Evolutionary conservation across 2,329 filamentous ascomycete species (phyloP).

Genomic region (Dothistroma septosporum): DNA sequence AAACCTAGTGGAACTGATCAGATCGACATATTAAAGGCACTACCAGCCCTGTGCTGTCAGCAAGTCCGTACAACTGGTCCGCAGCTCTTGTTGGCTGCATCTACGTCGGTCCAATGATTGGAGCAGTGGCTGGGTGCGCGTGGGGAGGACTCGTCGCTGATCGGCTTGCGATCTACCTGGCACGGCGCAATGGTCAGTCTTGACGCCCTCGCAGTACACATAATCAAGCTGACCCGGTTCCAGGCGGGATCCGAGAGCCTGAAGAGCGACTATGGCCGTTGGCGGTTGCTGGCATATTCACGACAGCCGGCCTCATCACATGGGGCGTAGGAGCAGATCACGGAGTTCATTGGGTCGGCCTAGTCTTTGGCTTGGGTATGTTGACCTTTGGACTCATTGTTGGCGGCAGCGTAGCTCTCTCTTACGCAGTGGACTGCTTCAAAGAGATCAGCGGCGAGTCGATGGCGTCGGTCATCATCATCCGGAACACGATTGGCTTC

Average conservation of each 20-base stretch:
- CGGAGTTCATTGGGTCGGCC: constrained; percentile 46
- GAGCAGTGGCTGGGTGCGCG: constrained; percentile 35
- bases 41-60: constrained; percentile 36
- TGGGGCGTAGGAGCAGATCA: constrained; percentile 46
- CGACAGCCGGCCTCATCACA: constrained; percentile 37
- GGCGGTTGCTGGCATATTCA: constrained; percentile 35
- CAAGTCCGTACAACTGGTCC: constrained; percentile 35
- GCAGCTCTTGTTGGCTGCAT: constrained; percentile 36
- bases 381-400: constrained; percentile 43
- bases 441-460: constrained; percentile 43
- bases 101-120: constrained; percentile 35
- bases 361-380: constrained; percentile 46
- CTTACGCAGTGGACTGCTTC: constrained; percentile 45
- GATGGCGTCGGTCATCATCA: constrained; percentile 45
- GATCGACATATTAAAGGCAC: constrained; percentile 23
- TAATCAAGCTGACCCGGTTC: background rate
- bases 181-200: constrained; percentile 33
- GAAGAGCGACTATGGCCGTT: constrained; percentile 43
- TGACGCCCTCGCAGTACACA: background rate
- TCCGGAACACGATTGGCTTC: constrained; percentile 48
- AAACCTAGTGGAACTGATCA: too few relatives aligned
- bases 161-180: constrained; percentile 32
- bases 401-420: constrained; percentile 38
- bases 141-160: constrained; percentile 37
- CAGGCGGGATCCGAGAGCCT: constrained; percentile 37